Percentiles rank a stretch among this genome's conserved stretches.
phyloP scores from a whole-genome alignment of 163 green algal species.

The Chlorella variabilis region DNA sequence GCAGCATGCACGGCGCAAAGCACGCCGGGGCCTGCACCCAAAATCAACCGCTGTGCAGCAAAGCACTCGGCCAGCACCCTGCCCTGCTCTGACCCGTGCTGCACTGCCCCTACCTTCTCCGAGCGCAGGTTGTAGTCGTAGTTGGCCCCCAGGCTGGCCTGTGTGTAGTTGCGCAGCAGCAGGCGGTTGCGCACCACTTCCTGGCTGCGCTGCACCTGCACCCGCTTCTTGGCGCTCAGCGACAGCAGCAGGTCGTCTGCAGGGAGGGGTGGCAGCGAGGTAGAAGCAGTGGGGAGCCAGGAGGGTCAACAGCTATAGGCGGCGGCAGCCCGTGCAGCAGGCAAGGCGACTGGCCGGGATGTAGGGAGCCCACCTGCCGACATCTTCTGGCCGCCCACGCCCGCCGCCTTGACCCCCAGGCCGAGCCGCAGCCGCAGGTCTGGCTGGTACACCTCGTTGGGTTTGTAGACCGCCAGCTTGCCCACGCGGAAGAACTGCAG shows the following conservation, averaged over 20 bases:
- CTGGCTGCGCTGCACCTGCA: conserved; percentile 18
- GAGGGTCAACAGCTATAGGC: too few species aligned
- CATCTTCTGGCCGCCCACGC: conserved; percentile 3
- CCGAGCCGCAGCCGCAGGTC: conserved; percentile 38
- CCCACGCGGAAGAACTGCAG: conserved; percentile 34
- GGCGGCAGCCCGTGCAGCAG: too few species aligned
- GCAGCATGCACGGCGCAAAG: neutral
- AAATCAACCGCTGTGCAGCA: neutral
- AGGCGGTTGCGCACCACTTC: conserved; percentile 21
- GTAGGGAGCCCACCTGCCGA: neutral
- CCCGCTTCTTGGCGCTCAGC: conserved; percentile 38
- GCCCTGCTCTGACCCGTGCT: too few species aligned
- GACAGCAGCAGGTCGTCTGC: conserved; percentile 23
- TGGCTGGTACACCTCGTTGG: conserved; percentile 28
- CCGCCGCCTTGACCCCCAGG: conserved; percentile 21
- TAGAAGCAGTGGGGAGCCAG: neutral
- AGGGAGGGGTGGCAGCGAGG: neutral
- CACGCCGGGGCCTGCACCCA: too few species aligned
- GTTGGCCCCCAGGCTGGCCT: neutral
- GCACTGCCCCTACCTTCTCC: conserved; percentile 1
- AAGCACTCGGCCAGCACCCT: too few species aligned
- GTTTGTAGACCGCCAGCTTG: neutral
- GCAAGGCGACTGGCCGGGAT: too few species aligned
- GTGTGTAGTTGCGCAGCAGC: conserved; percentile 35
- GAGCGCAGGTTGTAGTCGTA: conserved; percentile 33